Evolutionary conservation across 495 filamentous ascomycete species (phyloP), one percentile per base, ranked within the genome.

Genomic region (Daldinia grandis): DNA sequence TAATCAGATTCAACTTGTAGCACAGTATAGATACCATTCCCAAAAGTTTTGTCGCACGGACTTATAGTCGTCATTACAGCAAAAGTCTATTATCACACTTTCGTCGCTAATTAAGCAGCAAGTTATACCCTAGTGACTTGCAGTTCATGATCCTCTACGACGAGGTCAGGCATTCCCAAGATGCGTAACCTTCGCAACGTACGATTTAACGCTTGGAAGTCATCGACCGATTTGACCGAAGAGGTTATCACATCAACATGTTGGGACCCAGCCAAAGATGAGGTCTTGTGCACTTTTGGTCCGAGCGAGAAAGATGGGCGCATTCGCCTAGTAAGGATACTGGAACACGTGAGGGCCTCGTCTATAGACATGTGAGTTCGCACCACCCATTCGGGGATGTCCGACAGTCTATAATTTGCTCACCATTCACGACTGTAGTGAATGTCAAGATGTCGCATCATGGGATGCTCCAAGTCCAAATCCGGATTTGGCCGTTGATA

Each of bases 151-250:
- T 61, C 50, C 64, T 17, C 14, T n/a, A 40, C 17, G 31, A 30
- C 55, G 24, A 27, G 2, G 10, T 40, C 19, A 53, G 49, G 56
- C 42, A 42, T 62, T 49, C 30, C 49, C 74, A 85, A 80, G 57
- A 95, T 95, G 92, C 89, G 92, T 74, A 95, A 95, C 78, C 81
- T 94, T 59, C 89, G 86, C 79, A 93, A 87, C 80, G 87, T 92
- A 74, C 87, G 81, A 81, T 86, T 88, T 82, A 80, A 85, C 81
- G 59, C 83, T 81, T 86, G 85, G 86, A 78, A 78, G 80, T 72
- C 80, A 81, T 76, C 83, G 79, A 76, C 81, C 57, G 77, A 81
- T 25, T 40, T 62, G 21, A 50, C 70, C 53, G 71, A 63, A 38
- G 69, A 73, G n/a, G 54, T 61, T 65, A 81, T 94, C 68, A 90